phyloP scores from a whole-genome alignment of 805 yeast genomes.

The Peterozyma xylosa region DNA sequence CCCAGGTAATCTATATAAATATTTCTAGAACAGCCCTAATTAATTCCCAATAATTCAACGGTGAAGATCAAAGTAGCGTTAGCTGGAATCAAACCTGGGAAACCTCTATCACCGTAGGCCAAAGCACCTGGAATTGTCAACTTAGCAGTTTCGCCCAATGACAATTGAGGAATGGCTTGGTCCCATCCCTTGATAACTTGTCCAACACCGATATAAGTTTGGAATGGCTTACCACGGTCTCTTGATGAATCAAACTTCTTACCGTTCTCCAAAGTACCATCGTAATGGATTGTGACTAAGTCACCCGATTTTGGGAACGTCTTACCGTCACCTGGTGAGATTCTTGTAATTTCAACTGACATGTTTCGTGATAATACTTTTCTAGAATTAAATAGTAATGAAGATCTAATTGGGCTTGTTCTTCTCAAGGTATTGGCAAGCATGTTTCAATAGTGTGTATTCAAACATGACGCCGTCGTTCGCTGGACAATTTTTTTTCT shows the following conservation, averaged over 20 bases:
- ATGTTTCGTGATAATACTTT: background rate
- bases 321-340: conserved; percentile 53
- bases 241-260: conserved; percentile 93
- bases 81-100: conserved; percentile 96
- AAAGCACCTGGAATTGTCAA: conserved; percentile 88
- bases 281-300: conserved; percentile 87
- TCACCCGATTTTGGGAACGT: conserved; percentile 86
- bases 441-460: background rate
- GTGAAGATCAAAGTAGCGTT: conserved; percentile 88
- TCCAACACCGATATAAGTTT: conserved; percentile 90
- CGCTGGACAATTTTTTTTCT: background rate
- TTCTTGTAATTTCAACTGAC: conserved; percentile 11
- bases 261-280: conserved; percentile 92
- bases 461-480: background rate
- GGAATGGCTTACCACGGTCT: conserved; percentile 94
- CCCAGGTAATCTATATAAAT: too few species aligned
- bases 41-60: conserved; percentile 61
- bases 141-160: conserved; percentile 89
- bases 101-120: conserved; percentile 93
- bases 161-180: conserved; percentile 84
- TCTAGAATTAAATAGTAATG: conserved; percentile 5
- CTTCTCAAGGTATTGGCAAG: conserved; percentile 4
- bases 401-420: conserved; percentile 6
- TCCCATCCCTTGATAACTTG: conserved; percentile 98
- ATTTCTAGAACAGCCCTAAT: conserved; percentile 18